Conservation (phyloP, 148 eudicot species). For the Chenopodium formosanum region DNA sequence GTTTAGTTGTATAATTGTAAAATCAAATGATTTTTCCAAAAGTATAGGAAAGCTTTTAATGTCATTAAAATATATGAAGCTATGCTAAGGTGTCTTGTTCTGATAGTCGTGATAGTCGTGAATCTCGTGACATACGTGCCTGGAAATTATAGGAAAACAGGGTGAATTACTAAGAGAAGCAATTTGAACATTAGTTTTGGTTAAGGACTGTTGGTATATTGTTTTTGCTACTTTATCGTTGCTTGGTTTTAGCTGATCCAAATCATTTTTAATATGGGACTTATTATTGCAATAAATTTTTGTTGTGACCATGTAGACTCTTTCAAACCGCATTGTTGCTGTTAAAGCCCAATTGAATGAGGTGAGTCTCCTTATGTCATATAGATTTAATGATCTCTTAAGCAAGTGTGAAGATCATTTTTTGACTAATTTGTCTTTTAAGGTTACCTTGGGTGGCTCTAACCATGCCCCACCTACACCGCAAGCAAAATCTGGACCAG, state of each 20-base stretch:
- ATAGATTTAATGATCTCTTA: conserved; percentile 23
- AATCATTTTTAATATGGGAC: not conserved
- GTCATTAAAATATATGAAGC: not conserved
- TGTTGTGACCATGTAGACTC: conserved; percentile 32
- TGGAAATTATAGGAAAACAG: not conserved
- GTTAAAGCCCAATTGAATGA: conserved; percentile 62
- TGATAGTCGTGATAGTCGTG: not conserved
- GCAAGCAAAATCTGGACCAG: conserved; percentile 34
- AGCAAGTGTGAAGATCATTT: conserved; percentile 14
- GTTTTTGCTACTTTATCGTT: not conserved
- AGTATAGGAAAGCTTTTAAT: not conserved
- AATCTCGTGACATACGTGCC: not conserved
- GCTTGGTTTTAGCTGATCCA: not conserved
- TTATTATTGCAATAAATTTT: conserved; percentile 7
- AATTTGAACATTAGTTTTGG: not conserved
- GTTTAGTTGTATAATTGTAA: not conserved
- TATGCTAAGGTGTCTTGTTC: not conserved
- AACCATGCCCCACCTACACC: conserved; percentile 39
- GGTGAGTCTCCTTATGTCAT: conserved; percentile 40
- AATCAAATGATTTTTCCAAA: not conserved
- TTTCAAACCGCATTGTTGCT: conserved; percentile 36
- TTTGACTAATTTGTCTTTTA: conserved; percentile 19
- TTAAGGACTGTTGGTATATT: not conserved
- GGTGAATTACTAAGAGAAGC: not conserved
- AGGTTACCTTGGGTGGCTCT: conserved; percentile 59